Evolutionary conservation across 441 rosid species (phyloP), one percentile per base, ranked within the genome.

Genomic region (Rhodomyrtus psidioides): DNA sequence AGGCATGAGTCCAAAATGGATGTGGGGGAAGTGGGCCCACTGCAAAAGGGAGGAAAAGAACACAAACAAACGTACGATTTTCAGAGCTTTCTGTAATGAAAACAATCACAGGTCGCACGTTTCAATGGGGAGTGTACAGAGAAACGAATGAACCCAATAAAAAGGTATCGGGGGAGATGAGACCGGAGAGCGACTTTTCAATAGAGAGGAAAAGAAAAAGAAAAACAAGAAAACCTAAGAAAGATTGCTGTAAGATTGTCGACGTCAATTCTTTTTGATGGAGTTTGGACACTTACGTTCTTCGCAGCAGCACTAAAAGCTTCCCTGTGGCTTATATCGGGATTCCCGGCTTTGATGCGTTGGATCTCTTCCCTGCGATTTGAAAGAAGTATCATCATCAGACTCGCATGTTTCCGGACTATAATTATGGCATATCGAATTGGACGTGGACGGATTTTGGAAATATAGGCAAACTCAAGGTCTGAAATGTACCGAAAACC

Each of bases 11-110:
- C 99, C 98, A 92, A 95, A 96, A 89, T 96, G 99, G 88, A 95
- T 97, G 93, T 96, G 97, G 4, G 99, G 99, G 87, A 96, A 97
- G 82, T 97, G 99, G 94, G 99, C 99, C 99, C 99, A 97, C 99
- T 97, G 89, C 82, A 87, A 55, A 75, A 82, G 83, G n/a, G n/a
- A 2, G 1, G n/a, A 21, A 70, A 39, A 39, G 49, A 70, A 39
- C 49, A 70, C 79, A 26, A 70, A 70, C 79, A 26, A 70, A 10
- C 79, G 79, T 70, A 70, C 79, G 16, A 39, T 23, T 23, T 39
- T 70, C 79, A 70, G 79, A 70, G 49, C 79, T 39, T 70, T 39
- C 79, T 10, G 12, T 51, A 51, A 70, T 23, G 79, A 39, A 70
- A 70, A 39, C 49, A n/a, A 12, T 70, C n/a, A 42, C 79, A 21